Percentiles rank a stretch among this genome's conserved stretches.
Evolutionary conservation across 495 filamentous ascomycete species (phyloP).

Genomic region (Astrothelium macrocarpum): DNA sequence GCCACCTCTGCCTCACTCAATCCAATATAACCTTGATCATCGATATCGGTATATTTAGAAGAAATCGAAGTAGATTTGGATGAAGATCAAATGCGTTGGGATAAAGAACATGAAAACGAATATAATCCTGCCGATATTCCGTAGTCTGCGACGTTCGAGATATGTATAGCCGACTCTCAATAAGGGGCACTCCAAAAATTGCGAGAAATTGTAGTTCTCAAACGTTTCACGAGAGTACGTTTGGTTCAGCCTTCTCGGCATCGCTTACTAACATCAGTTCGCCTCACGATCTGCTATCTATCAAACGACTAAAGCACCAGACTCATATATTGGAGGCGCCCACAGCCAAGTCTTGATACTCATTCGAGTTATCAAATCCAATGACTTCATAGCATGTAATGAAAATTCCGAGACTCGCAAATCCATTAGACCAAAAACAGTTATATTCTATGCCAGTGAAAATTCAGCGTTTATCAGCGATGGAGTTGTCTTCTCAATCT

Average conservation of each 20-base stretch:
- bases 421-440: background rate
- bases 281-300: background rate
- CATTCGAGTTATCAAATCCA: background rate
- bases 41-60: background rate
- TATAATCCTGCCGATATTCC: background rate
- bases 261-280: background rate
- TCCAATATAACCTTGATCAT: too few relatives aligned
- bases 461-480: background rate
- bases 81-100: background rate
- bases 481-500: background rate
- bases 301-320: background rate
- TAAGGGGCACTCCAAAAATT: background rate
- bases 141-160: background rate
- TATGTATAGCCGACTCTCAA: background rate
- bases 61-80: background rate
- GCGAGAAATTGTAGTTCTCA: background rate
- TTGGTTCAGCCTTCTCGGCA: background rate
- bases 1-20: too few relatives aligned
- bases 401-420: background rate
- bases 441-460: background rate
- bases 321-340: background rate
- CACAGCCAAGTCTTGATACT: background rate
- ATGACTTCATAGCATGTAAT: background rate
- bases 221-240: background rate
- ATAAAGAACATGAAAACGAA: background rate